Conservation (phyloP, 1,284 basidiomycete genomes). For the Rugosomyces carneus region DNA sequence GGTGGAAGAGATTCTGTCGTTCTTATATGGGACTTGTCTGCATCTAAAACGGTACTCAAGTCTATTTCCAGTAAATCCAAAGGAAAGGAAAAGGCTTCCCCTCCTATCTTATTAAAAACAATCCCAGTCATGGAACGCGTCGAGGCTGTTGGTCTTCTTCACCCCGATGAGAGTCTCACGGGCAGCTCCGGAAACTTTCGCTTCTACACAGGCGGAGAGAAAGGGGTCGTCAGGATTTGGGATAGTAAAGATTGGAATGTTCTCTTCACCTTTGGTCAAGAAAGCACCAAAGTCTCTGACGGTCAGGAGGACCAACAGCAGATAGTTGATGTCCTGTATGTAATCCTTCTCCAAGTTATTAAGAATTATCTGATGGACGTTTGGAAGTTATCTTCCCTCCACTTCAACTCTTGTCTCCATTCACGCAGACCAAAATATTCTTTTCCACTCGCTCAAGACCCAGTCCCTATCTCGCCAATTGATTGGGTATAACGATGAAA, state of each 20-base stretch:
- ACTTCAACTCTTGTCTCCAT: conserved; percentile 75
- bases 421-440: conserved; percentile 95
- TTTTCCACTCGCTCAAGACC: conserved; percentile 74
- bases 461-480: conserved; percentile 74
- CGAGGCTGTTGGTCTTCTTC: conserved; percentile 76
- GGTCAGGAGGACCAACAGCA: conserved; percentile 76
- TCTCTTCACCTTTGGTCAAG: conserved; percentile 56
- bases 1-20: conserved; percentile 90
- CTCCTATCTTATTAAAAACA: conserved; percentile 71
- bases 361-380: background rate
- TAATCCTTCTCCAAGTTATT: conserved; percentile 10
- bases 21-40: conserved; percentile 78
- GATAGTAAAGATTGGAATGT: conserved; percentile 64
- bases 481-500: conserved; percentile 97
- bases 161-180: conserved; percentile 41
- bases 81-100: conserved; percentile 39
- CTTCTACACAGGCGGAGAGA: conserved; percentile 88
- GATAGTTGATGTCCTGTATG: conserved; percentile 67
- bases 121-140: conserved; percentile 84
- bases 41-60: conserved; percentile 25
- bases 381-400: conserved; percentile 58
- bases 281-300: conserved; percentile 36
- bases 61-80: conserved; percentile 40
- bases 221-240: conserved; percentile 81
- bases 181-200: conserved; percentile 39